These are phyloP conservation scores for Ascochyta clinopodiicola DNA, from an alignment of 2,329 filamentous ascomycete species.

Conservation along the genomic window DNA sequence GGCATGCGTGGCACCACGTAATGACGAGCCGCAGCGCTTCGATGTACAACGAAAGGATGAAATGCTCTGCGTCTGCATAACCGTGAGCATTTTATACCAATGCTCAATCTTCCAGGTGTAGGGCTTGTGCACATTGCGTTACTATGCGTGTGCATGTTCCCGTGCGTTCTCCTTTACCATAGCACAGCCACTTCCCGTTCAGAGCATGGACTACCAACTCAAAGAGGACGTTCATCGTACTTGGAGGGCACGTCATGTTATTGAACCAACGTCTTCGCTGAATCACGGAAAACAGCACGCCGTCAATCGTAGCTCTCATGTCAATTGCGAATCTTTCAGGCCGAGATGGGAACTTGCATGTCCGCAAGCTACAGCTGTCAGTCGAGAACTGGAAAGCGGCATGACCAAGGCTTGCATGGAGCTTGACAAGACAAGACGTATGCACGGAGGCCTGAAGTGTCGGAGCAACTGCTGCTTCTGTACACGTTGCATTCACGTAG, in stretches of 20 bases:
- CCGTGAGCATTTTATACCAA: neutral
- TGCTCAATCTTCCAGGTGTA: neutral
- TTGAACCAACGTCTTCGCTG: neutral
- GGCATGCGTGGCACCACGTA: slow-evolving; percentile 21
- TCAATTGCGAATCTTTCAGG: neutral
- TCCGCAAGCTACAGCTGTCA: slow-evolving; percentile 6
- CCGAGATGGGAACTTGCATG: neutral
- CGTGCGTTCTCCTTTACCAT: neutral
- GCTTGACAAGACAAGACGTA: neutral
- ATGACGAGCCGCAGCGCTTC: slow-evolving; percentile 14
- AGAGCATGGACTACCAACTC: slow-evolving; percentile 3
- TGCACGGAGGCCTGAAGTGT: slow-evolving; percentile 2
- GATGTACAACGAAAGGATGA: neutral
- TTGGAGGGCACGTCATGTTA: neutral
- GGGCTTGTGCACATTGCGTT: slow-evolving; percentile 7
- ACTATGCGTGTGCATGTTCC: slow-evolving; percentile 1
- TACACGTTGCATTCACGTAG: neutral
- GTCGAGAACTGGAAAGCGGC: neutral
- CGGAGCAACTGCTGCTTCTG: slow-evolving; percentile 2
- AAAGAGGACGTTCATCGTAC: neutral
- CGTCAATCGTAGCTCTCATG: neutral
- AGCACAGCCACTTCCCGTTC: slow-evolving; percentile 8
- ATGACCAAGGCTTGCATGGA: neutral
- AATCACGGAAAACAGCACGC: neutral
- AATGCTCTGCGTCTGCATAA: neutral